Evolutionary conservation across 2,329 filamentous ascomycete genomes (phyloP), one percentile per base, ranked within the genome.

Genomic region (Cladophialophora exuberans): DNA sequence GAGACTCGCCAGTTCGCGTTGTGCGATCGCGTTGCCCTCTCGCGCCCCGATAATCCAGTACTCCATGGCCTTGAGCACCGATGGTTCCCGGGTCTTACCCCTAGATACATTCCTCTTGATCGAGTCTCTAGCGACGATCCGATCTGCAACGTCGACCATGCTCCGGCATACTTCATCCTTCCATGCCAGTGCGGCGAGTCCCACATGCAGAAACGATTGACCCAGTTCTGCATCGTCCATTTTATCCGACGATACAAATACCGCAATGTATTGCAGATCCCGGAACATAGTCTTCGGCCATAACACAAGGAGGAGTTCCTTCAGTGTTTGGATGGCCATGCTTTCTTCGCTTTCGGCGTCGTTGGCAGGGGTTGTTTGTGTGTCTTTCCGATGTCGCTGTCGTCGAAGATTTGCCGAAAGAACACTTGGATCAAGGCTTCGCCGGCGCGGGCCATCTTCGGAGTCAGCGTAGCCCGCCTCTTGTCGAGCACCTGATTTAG

Each of bases 41-140:
- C 92, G 94, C 13, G 94, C 94, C 1, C 92, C 93, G 68, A 97
- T 94, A 59, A 90, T 88, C 79, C 90, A 90, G 85, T 97, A 94
- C 63, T 83, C 84, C 2, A 89, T 92, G 0, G 91, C 93, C 68
- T 97, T 90, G 38, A 84, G 80, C 68, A 94, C 83, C 53, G 82
- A 84, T 71, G 90, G 86, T 42, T 85, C 82, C 52, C 85, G 69
- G 22, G 66, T 65, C 60, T 70, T 63, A 31, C 67, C 65, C 3
- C 66, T 59, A 1, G 66, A 64, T 18, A 65, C 60, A 30, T 66
- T 65, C 20, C 64, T 59, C 42, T 64, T 64, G 55, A 66, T 72
- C 11, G 75, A 68, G 56, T 77, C 73, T 49, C 86, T 75, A 70
- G 80, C 81, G 41, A 89, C 83, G 60, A 89, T 83, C 62, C 83